Evolutionary conservation across 2,329 filamentous ascomycete genomes (phyloP).

Genomic region (Calonectria ilicicola): DNA sequence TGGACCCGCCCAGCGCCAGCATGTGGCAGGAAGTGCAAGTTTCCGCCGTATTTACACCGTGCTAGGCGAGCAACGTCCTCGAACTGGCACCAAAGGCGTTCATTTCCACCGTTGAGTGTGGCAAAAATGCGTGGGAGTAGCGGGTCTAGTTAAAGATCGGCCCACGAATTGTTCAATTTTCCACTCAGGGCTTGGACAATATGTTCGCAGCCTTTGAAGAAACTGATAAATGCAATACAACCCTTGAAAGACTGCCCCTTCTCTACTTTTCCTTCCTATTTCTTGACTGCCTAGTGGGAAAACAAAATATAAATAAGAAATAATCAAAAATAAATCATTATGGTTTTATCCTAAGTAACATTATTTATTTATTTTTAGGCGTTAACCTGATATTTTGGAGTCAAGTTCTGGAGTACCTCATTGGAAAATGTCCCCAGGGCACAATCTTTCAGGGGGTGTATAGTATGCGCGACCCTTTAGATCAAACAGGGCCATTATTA

Average conservation of each 20-base stretch:
- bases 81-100: not conserved
- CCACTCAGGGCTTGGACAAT: not conserved
- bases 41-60: not conserved
- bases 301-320: too few species aligned
- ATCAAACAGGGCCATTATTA: slow-evolving; percentile 8
- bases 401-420: too few species aligned
- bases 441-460: too few species aligned
- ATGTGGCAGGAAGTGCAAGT: not conserved
- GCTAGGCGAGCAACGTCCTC: not conserved
- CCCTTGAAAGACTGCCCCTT: too few species aligned
- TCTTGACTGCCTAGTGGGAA: too few species aligned
- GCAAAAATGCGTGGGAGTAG: not conserved
- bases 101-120: not conserved
- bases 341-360: too few species aligned
- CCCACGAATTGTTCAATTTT: not conserved
- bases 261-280: too few species aligned
- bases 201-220: not conserved
- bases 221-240: not conserved
- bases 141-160: not conserved
- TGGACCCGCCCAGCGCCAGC: not conserved
- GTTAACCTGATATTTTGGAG: too few species aligned
- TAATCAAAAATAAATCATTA: too few species aligned
- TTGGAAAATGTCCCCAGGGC: too few species aligned
- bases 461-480: slow-evolving; percentile 8
- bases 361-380: too few species aligned